Evolutionary conservation across 768 basidiomycete species (phyloP).

Genomic region (Phylloporus sp.): DNA sequence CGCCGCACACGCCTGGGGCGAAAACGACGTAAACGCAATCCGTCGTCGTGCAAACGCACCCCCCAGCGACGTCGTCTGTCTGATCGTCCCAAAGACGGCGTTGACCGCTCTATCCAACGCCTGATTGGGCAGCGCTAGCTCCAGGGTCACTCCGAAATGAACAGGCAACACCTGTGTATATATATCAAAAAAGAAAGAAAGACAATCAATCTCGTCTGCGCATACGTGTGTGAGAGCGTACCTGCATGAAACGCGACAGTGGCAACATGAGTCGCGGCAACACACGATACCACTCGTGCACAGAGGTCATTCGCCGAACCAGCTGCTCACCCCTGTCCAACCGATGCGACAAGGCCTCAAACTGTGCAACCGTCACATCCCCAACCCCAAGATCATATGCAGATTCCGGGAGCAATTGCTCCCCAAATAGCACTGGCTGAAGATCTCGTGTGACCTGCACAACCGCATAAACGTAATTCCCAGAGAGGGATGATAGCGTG

Average conservation of each 20-base stretch:
- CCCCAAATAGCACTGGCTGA: conserved; percentile 80
- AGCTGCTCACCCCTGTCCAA: conserved; percentile 41
- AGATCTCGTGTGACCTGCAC: conserved; percentile 92
- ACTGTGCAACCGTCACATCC: conserved; percentile 82
- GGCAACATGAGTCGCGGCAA: conserved; percentile 61
- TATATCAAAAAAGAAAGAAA: not conserved
- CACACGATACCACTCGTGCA: conserved; percentile 44
- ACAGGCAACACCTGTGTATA: conserved; percentile 50
- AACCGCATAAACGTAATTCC: conserved; percentile 80
- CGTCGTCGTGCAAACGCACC: conserved; percentile 59
- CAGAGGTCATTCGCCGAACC: conserved; percentile 28
- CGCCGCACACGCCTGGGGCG: conserved; percentile 83
- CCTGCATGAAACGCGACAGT: conserved; percentile 72
- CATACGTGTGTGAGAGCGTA: conserved; percentile 29
- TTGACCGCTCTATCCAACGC: conserved; percentile 72
- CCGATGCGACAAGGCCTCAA: conserved; percentile 58
- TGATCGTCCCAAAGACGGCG: conserved; percentile 78
- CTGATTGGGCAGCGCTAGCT: conserved; percentile 65
- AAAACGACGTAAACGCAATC: conserved; percentile 90
- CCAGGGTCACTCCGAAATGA: conserved; percentile 73
- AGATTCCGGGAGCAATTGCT: conserved; percentile 71
- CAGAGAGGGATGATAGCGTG: conserved; percentile 85
- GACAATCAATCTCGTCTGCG: conserved; percentile 3
- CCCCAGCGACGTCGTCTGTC: conserved; percentile 57
- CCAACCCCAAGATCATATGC: conserved; percentile 75